Evolutionary conservation across 176 grass and related monocot genomes (phyloP), one percentile per base, ranked within the genome.

Genomic region (Hsuehochloa calcarea): DNA sequence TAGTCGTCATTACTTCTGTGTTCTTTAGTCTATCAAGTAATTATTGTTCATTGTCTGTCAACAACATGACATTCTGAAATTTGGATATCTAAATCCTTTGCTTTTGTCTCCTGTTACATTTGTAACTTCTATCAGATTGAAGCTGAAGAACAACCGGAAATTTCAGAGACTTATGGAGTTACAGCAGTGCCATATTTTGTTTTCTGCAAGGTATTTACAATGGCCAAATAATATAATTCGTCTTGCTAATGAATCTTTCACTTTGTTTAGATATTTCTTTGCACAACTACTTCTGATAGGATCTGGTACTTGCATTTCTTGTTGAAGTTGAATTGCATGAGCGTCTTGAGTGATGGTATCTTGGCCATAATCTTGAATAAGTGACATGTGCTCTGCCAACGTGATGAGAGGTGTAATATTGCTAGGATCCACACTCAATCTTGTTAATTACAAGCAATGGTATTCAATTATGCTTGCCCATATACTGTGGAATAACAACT

Each of bases 101-200:
- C 86, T 46, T 90, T 43, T 86, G n/a, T 78, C 65, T 70, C 19
- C 58, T 84, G 14, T 23, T 72, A 65, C 46, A 55, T n/a, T 63
- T 23, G 13, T 82, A 72, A 68, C 14, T 67, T 80, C 52, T 83
- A 43, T 85, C 74, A 97, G 96, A 91, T 96, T 82, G 96, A 99
- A 85, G 96, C 93, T 27, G 96, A 99, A 87, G 93, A 99, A 83
- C 91, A 94, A 49, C 96, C 93, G 11, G 96, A 94, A 91, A 92
- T 99, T 78, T 94, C 96, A 52, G 96, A 94, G 77, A 86, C 86
- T 58, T 96, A 94, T 88, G 83, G 91, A 54, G 91, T 99, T 87
- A 50, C 96, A 73, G 91, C 96, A 15, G 96, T 99, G 54, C 96
- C 96, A 54, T 96, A 91, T 87, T 96, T 99, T 91, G 89, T 90